phyloP scores from a whole-genome alignment of 257 asterid genomes.

The Orobanche coerulescens region DNA sequence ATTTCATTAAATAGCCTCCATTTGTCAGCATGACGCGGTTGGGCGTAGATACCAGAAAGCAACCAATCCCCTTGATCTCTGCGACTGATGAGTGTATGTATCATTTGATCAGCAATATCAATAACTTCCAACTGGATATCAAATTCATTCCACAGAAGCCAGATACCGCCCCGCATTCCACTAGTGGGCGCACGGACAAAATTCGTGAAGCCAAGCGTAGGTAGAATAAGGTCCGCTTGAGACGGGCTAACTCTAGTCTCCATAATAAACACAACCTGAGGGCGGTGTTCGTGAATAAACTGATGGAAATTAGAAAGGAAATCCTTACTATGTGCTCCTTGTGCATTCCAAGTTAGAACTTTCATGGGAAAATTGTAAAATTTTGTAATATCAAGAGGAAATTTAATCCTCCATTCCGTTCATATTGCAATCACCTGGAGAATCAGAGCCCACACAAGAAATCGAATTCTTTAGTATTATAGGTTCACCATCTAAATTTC shows the following conservation, averaged over 20 bases:
- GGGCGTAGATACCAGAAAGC: not conserved
- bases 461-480: not conserved
- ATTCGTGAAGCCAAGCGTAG: not conserved
- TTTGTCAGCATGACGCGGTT: not conserved
- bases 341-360: not conserved
- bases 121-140: not conserved
- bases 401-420: not conserved
- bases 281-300: not conserved
- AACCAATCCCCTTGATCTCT: not conserved
- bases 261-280: not conserved
- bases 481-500: not conserved
- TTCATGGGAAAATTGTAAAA: not conserved
- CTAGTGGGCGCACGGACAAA: not conserved
- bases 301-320: no score
- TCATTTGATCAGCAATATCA: not conserved
- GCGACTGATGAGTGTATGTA: not conserved
- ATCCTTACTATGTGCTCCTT: not conserved
- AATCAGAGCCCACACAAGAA: not conserved
- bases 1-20: not conserved
- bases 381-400: not conserved
- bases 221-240: not conserved
- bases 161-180: not conserved
- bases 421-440: not conserved
- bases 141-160: not conserved
- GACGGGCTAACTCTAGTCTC: not conserved